Conservation (phyloP, 2,329 filamentous ascomycete genomes). For the Lojkania enalia region DNA sequence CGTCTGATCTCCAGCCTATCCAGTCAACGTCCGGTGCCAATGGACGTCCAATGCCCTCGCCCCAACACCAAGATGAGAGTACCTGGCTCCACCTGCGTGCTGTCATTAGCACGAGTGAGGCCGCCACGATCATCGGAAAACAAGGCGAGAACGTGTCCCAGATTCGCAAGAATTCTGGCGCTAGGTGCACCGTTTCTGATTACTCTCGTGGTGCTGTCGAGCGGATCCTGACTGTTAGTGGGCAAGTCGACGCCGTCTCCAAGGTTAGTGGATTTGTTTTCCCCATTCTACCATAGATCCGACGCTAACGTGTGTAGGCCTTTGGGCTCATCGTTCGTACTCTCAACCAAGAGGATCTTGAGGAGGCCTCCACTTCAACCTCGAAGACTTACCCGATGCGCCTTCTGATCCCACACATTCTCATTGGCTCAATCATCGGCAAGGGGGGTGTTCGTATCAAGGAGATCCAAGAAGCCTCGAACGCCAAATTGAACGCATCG, state of each 20-base stretch:
- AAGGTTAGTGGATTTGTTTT: conserved; percentile 67
- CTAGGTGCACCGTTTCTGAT: conserved; percentile 98
- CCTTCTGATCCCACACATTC: conserved; percentile 91
- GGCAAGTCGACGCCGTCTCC: conserved; percentile 91
- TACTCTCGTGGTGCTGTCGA: conserved; percentile 97
- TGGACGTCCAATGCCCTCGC: conserved; percentile 53
- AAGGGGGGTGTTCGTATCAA: conserved; percentile 95
- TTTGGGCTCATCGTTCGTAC: conserved; percentile 98
- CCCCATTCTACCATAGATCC: conserved; percentile 16
- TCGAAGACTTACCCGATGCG: conserved; percentile 98
- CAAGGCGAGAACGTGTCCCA: conserved; percentile 98
- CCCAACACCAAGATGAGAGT: conserved; percentile 77
- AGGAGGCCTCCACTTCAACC: conserved; percentile 83
- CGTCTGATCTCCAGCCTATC: conserved; percentile 59
- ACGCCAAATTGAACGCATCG: conserved; percentile 93
- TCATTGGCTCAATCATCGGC: conserved; percentile 98
- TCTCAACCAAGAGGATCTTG: conserved; percentile 92
- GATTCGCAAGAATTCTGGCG: conserved; percentile 91
- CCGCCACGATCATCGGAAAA: conserved; percentile 97
- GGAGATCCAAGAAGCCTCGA: conserved; percentile 97
- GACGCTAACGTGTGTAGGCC: conserved; percentile 59
- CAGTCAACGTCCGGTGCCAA: conserved; percentile 59
- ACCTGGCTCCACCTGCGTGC: conserved; percentile 96
- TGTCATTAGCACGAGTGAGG: conserved; percentile 95
- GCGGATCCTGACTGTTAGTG: conserved; percentile 95